A percentile compares a stretch with the other conserved stretches of the same genome.
Evolutionary conservation across 1,139 yeast genomes (phyloP).

Genomic region (Nakaseomyces delphensis): DNA sequence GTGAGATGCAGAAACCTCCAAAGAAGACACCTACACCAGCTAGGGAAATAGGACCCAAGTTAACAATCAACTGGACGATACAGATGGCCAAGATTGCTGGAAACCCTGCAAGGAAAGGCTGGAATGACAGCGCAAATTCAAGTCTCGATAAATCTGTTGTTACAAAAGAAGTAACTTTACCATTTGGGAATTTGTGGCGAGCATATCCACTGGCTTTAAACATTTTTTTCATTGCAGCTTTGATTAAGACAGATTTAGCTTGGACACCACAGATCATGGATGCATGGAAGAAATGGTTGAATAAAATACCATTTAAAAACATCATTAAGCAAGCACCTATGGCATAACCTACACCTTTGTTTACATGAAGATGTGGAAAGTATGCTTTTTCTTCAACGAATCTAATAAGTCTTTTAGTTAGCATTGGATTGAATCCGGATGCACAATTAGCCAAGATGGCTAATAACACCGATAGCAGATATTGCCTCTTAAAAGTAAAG

Average conservation of each 20-base stretch:
- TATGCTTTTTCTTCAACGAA: slow-evolving; percentile 38
- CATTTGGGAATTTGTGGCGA: slow-evolving; percentile 50
- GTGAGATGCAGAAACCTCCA: slow-evolving; percentile 28
- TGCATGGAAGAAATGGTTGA: slow-evolving; percentile 56
- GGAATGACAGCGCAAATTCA: slow-evolving; percentile 66
- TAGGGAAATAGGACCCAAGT: slow-evolving; percentile 65
- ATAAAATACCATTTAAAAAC: slow-evolving; percentile 41
- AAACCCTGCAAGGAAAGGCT: slow-evolving; percentile 54
- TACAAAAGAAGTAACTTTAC: slow-evolving; percentile 63
- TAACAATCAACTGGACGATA: slow-evolving; percentile 55
- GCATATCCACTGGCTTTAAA: slow-evolving; percentile 54
- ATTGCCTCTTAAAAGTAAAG: slow-evolving; percentile 48
- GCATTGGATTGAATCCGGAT: slow-evolving; percentile 43
- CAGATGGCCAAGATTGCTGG: slow-evolving; percentile 54
- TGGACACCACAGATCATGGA: slow-evolving; percentile 62
- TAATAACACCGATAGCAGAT: slow-evolving; percentile 37
- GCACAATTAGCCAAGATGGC: slow-evolving; percentile 43
- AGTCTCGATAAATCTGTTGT: slow-evolving; percentile 75
- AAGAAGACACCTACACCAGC: slow-evolving; percentile 55
- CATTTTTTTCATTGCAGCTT: slow-evolving; percentile 59
- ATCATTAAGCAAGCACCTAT: slow-evolving; percentile 45
- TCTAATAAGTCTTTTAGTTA: slow-evolving; percentile 45
- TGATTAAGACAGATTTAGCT: slow-evolving; percentile 55
- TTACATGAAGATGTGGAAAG: slow-evolving; percentile 29
- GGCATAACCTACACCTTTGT: slow-evolving; percentile 54